Evolutionary conservation across 257 asterid species (phyloP), one percentile per base, ranked within the genome.

Genomic region (Solanum chilense): DNA sequence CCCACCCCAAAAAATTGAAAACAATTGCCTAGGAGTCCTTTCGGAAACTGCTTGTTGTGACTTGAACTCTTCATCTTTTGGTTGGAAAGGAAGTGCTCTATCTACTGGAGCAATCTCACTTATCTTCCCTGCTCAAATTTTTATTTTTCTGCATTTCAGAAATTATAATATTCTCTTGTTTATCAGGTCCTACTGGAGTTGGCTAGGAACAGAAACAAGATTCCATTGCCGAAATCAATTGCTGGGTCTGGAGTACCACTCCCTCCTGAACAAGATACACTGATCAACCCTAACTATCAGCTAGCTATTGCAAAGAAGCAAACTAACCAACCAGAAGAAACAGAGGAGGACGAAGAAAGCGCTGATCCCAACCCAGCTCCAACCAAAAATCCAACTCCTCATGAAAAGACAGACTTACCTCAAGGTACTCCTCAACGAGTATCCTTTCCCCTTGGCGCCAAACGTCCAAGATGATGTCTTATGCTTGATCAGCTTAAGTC

Each of bases 251-350:
- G 95, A 75, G 91, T 96, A 64, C 93, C 97, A 18, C 92, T 95
- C 75, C 99, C 99, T 82, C 97, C 98, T 12, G 95, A 95, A 3
- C 92, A 93, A 88, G 97, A 96, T 82, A 94, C 98, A 0, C 82
- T 96, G 92, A 96, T 96, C 90, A 89, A 91, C 91, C 98, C 99
- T 23, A 96, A 93, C 89, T 96, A 96, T 90, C 99, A 95, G 86
- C 94, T 94, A 45, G 96, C 98, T 29, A 90, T 95, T 25, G 91
- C 94, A 4, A 93, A 88, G 89, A 93, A 89, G 83, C 94, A 87
- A 42, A 89, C 3, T 52, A 86, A 70, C 89, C 94, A 90, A 64
- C 92, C 89, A 12, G 98, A 95, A 90, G 99, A 95, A 92, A 92
- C 93, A 1, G 99, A 96, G 87, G 99, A 95, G 9, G 97, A 92